Conservation (phyloP, 176 grass and related monocot genomes). For the Cenchrus purpureus region DNA sequence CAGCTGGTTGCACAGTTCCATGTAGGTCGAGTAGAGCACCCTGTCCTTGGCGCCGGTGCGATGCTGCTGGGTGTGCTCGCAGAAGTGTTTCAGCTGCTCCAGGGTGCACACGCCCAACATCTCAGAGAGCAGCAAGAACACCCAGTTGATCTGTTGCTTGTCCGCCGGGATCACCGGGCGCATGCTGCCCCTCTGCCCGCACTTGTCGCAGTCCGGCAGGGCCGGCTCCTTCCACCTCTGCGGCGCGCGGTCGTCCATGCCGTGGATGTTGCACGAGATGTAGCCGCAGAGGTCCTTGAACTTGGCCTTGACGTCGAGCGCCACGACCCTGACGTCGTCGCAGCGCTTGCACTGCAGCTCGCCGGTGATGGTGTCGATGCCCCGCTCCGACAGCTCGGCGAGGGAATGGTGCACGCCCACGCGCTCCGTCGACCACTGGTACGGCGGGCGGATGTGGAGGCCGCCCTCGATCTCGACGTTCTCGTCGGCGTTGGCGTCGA, state of each 20-base stretch:
- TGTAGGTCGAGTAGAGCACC: conserved; percentile 54
- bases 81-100: conserved; percentile 74
- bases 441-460: neutral
- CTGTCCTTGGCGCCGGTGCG: conserved; percentile 65
- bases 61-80: conserved; percentile 43
- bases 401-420: conserved; percentile 35
- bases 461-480: neutral
- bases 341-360: conserved; percentile 54
- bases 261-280: conserved; percentile 8
- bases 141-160: conserved; percentile 65
- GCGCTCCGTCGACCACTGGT: conserved; percentile 50
- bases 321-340: neutral
- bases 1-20: conserved; percentile 63
- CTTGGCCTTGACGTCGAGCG: conserved; percentile 34
- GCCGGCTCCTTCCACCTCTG: conserved; percentile 21
- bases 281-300: conserved; percentile 37
- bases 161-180: conserved; percentile 46
- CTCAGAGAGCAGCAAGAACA: conserved; percentile 62
- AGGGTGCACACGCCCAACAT: conserved; percentile 54
- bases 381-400: neutral
- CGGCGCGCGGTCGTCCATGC: conserved; percentile 55
- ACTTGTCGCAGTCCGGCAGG: conserved; percentile 40
- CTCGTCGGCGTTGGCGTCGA: neutral
- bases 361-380: conserved; percentile 39
- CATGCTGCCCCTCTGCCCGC: conserved; percentile 29